Conservation (phyloP, 768 basidiomycete genomes). For the Trametes cubensis region DNA sequence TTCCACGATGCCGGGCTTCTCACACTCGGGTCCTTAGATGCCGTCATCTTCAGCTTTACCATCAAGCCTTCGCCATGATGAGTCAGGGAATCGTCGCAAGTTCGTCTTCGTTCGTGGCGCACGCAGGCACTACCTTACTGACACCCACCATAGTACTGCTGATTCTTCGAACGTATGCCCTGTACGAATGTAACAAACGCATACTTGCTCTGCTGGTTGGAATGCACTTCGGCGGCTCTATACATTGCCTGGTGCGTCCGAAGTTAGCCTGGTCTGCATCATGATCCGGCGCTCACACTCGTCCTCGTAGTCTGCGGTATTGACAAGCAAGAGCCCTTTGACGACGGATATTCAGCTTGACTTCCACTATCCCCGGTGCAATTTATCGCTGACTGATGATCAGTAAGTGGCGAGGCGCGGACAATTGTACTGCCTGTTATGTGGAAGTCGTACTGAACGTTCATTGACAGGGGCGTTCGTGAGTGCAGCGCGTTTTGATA, state of each 20-base stretch:
- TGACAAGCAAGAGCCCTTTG: conserved; percentile 15
- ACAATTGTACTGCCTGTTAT: too few relatives aligned
- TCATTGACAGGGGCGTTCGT: conserved; percentile 12
- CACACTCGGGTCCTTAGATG: conserved; percentile 1
- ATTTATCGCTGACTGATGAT: conserved; percentile 10
- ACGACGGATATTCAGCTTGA: neutral
- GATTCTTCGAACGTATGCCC: conserved; percentile 29
- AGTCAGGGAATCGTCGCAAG: conserved; percentile 15
- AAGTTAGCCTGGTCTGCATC: neutral
- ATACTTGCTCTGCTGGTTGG: conserved; percentile 17
- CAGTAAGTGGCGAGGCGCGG: conserved; percentile 1
- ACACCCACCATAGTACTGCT: conserved; percentile 22
- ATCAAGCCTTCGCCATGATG: conserved; percentile 9
- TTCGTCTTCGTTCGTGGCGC: neutral
- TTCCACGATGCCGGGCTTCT: neutral
- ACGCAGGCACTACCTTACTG: neutral
- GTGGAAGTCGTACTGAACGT: neutral
- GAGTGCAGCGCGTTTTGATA: neutral
- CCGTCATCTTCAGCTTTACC: conserved; percentile 15
- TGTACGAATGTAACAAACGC: conserved; percentile 27
- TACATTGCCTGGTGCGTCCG: conserved; percentile 10
- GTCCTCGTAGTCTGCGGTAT: neutral
- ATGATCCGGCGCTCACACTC: neutral
- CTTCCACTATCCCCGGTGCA: conserved; percentile 2
- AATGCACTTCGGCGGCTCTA: conserved; percentile 13